These are phyloP conservation scores for Ganoderma resinaceum DNA, from an alignment of 1,284 basidiomycete species.

Conservation along the genomic window DNA sequence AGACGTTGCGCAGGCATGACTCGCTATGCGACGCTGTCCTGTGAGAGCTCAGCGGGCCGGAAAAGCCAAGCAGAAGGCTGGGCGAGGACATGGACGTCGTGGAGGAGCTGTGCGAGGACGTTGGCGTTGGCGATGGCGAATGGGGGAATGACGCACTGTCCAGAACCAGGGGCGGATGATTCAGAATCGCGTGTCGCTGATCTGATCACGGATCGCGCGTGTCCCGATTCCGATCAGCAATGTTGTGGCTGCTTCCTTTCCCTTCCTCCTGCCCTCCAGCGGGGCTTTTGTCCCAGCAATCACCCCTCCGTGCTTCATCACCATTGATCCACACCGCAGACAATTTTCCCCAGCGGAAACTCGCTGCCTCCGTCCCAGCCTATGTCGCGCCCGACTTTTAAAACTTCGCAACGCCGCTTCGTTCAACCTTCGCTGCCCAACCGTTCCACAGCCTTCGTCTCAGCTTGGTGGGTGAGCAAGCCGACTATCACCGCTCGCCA, in stretches of 20 bases:
- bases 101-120: neutral
- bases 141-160: neutral
- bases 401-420: neutral
- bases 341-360: neutral
- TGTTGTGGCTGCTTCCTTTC: neutral
- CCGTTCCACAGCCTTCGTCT: neutral
- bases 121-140: neutral
- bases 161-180: neutral
- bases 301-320: neutral
- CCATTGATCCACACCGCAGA: neutral
- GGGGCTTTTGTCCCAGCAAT: neutral
- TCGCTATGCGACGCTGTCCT: neutral
- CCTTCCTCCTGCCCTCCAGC: neutral
- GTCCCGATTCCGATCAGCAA: conserved; percentile 3
- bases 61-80: neutral
- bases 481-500: neutral
- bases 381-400: neutral
- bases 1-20: neutral
- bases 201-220: neutral
- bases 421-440: neutral
- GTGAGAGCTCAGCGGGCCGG: neutral
- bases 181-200: neutral
- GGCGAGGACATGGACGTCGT: neutral
- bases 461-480: neutral
- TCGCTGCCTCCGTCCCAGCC: neutral